Evolutionary conservation across 129 eudicot genomes (phyloP).

Genomic region (Mikania micrantha): DNA sequence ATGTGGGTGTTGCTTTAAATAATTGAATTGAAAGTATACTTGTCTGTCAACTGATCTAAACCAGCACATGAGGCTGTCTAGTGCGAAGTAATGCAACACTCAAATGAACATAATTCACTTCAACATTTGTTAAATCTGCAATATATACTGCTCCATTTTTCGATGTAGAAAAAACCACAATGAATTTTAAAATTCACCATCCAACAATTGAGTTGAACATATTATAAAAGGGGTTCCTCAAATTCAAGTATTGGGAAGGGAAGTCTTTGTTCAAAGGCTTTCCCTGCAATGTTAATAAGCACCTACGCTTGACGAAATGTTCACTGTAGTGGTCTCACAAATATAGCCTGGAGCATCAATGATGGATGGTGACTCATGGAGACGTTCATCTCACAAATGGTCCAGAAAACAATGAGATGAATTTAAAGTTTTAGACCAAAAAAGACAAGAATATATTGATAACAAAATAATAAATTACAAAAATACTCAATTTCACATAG

Average conservation of each 20-base stretch:
- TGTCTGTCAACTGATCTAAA: not conserved
- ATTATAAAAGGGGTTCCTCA: too few relatives aligned
- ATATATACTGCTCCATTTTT: not conserved
- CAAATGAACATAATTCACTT: not conserved
- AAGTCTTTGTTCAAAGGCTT: too few relatives aligned
- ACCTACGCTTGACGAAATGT: not conserved
- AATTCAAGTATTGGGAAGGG: too few relatives aligned
- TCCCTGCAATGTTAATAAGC: not conserved
- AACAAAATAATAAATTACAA: not conserved
- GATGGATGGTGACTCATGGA: not conserved
- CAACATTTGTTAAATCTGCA: not conserved
- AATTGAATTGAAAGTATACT: not conserved
- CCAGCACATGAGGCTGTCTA: not conserved
- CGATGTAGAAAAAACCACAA: too few relatives aligned
- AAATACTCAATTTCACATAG: not conserved
- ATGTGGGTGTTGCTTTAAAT: not conserved
- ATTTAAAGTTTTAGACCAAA: not conserved
- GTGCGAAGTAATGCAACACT: not conserved
- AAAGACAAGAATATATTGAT: not conserved
- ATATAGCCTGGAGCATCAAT: not conserved
- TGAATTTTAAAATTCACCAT: not conserved
- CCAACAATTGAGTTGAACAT: too few relatives aligned
- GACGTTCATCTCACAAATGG: not conserved
- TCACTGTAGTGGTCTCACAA: not conserved
- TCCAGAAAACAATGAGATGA: not conserved